Base-by-base conservation (phyloP, 2,329 filamentous ascomycete species). In the Leptographium procerum region DNA sequence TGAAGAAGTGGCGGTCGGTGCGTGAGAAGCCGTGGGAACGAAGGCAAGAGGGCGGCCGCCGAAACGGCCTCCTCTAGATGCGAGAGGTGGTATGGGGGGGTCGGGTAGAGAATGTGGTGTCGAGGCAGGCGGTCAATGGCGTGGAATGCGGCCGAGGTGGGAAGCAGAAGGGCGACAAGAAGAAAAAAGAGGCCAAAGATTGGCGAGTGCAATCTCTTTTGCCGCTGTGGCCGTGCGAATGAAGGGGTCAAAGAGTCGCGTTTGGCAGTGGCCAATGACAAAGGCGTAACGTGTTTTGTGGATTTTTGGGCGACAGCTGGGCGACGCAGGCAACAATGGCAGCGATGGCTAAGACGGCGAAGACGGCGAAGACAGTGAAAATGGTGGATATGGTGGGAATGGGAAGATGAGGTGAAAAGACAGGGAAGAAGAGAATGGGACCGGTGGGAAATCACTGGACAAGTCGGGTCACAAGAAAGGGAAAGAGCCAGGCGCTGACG, bases 21-120 rank as follows among this genome's bases (percentile, higher is more conserved):
- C 69, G 72, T 73, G 70, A 64, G 77, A 72, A 77, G 75, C 75
- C 77, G 76, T 79, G 70, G 75, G 73, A 71, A 71, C 67, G 67
- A 71, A 63, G 58, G 54, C 57, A 66, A 64, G 65, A 68, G 70
- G 72, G 73, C 74, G 70, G 70, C 74, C 73, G 76, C 70, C 68
- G 70, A 66, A 66, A 76, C 72, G 75, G 75, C 74, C 71, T 73
- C 74, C 72, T 55, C 60, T 54, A 40, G 40, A 52, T 33, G 34
- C 1, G 47, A 34, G 52, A 40, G 33, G 52, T 8, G 52, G 33
- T 11, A 29, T 13, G 13, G n/a, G 34, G 33, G 19, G 22, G 13
- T 7, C 36, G 31, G 14, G 14, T 22, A 22, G 33, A 6, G 36
- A 28, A 47, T 31, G 31, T 19, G 53, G 40, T 16, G 40, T 43